phyloP scores from a whole-genome alignment of 140 eudicot genomes.

The Cichorium intybus region DNA sequence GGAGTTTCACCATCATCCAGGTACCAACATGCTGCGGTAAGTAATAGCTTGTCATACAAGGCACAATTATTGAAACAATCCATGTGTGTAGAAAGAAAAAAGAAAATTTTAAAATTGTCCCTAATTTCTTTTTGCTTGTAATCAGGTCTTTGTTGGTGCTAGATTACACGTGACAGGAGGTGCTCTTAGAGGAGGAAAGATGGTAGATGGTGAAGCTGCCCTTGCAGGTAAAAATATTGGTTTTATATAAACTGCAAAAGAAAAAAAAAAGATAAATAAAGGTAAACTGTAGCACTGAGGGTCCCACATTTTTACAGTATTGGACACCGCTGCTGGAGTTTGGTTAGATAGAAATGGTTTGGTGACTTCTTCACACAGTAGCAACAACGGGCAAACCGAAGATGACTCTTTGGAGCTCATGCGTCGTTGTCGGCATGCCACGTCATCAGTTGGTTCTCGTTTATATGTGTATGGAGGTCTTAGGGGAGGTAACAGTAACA shows the following conservation, averaged over 20 bases:
- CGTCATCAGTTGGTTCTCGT: conserved; percentile 80
- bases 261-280: no score
- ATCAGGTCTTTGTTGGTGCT: conserved; percentile 86
- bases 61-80: background rate
- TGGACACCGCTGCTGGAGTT: conserved; percentile 97
- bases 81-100: background rate
- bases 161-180: conserved; percentile 98
- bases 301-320: conserved; percentile 61
- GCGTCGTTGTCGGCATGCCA: conserved; percentile 94
- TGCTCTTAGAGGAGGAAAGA: conserved; percentile 78
- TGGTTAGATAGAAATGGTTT: conserved; percentile 88
- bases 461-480: conserved; percentile 87
- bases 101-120: background rate
- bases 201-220: conserved; percentile 85
- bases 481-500: conserved; percentile 66
- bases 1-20: conserved; percentile 94
- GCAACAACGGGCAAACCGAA: conserved; percentile 55
- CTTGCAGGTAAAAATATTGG: conserved; percentile 54
- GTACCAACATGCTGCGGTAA: conserved; percentile 96
- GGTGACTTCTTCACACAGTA: conserved; percentile 67
- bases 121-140: background rate
- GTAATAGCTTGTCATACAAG: conserved; percentile 23
- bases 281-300: no score
- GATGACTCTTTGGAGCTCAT: conserved; percentile 69
- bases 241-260: conserved; percentile 1